These are phyloP conservation scores for Hippophae tibetana DNA, from an alignment of 306 rosid genomes.

Conservation along the genomic window DNA sequence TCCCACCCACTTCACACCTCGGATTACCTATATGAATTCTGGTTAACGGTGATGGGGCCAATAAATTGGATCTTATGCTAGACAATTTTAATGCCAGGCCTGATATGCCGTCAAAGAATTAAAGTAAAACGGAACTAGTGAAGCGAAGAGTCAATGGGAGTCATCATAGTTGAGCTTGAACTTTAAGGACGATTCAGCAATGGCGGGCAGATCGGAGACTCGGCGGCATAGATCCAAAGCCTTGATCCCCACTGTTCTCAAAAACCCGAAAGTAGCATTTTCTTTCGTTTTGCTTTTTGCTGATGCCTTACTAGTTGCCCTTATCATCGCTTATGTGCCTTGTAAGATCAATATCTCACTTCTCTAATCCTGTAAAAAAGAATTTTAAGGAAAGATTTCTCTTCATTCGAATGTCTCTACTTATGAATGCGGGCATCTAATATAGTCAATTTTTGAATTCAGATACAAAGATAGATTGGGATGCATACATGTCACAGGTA, in stretches of 20 bases:
- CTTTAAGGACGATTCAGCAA: conserved; percentile 22
- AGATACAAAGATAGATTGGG: conserved; percentile 99
- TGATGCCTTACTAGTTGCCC: conserved; percentile 51
- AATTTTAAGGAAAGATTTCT: too few species aligned
- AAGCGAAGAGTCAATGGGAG: too few species aligned
- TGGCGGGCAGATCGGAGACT: conserved; percentile 43
- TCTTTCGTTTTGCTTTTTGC: conserved; percentile 42
- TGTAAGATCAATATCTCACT: conserved; percentile 32
- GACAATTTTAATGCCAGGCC: too few species aligned
- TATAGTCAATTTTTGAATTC: conserved; percentile 17
- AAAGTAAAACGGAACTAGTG: too few species aligned
- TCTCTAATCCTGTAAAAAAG: not conserved
- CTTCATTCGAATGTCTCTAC: not conserved
- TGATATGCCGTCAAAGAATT: too few species aligned
- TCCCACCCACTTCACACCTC: too few species aligned
- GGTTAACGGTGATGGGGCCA: too few species aligned
- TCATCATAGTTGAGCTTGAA: not conserved
- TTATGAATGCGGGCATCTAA: conserved; percentile 1
- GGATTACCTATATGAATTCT: too few species aligned
- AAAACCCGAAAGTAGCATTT: conserved; percentile 35
- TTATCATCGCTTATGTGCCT: conserved; percentile 67
- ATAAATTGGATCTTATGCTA: too few species aligned
- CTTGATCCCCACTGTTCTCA: not conserved
- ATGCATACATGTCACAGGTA: conserved; percentile 96
- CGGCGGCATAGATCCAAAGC: conserved; percentile 14